phyloP scores from a whole-genome alignment of 192 early-diverging fungal species.

The Borealophlyctis nickersoniae region DNA sequence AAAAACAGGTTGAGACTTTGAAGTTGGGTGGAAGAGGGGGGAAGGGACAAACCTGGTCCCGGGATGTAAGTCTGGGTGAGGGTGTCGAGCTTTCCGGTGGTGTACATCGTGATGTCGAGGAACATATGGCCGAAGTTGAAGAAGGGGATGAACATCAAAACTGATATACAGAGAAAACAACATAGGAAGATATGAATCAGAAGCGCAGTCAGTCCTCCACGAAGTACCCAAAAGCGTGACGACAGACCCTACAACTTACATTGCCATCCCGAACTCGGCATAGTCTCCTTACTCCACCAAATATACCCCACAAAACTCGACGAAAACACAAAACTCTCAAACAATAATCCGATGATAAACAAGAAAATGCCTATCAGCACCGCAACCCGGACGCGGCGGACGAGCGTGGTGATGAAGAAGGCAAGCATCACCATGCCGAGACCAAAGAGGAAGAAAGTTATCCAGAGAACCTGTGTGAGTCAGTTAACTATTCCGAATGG shows the following conservation, averaged over 20 bases:
- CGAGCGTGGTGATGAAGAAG: slow-evolving; percentile 67
- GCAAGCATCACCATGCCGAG: slow-evolving; percentile 69
- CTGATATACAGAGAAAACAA: too few relatives aligned
- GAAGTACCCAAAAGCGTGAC: too few relatives aligned
- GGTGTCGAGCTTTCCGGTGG: slow-evolving; percentile 46
- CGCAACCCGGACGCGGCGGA: slow-evolving; percentile 55
- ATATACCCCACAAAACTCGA: slow-evolving; percentile 47
- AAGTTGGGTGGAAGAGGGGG: too few relatives aligned
- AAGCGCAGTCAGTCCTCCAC: too few relatives aligned
- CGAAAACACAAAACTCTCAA: slow-evolving; percentile 57
- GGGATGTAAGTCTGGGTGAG: slow-evolving; percentile 62
- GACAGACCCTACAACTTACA: too few relatives aligned
- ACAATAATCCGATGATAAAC: slow-evolving; percentile 75
- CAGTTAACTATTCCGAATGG: background rate
- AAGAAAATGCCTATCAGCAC: slow-evolving; percentile 73
- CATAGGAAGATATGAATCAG: too few relatives aligned
- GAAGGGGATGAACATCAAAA: slow-evolving; percentile 34
- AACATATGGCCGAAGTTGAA: slow-evolving; percentile 56
- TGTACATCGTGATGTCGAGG: slow-evolving; percentile 65
- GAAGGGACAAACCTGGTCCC: slow-evolving; percentile 68
- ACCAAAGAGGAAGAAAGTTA: slow-evolving; percentile 76
- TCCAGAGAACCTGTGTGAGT: slow-evolving; percentile 31
- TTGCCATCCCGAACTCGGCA: too few relatives aligned
- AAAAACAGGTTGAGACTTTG: too few relatives aligned
- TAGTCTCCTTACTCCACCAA: slow-evolving; percentile 42